Percentiles rank a stretch among this genome's conserved stretches.
Evolutionary conservation across 2,329 filamentous ascomycete genomes (phyloP).

Genomic region (Penicillium expansum): DNA sequence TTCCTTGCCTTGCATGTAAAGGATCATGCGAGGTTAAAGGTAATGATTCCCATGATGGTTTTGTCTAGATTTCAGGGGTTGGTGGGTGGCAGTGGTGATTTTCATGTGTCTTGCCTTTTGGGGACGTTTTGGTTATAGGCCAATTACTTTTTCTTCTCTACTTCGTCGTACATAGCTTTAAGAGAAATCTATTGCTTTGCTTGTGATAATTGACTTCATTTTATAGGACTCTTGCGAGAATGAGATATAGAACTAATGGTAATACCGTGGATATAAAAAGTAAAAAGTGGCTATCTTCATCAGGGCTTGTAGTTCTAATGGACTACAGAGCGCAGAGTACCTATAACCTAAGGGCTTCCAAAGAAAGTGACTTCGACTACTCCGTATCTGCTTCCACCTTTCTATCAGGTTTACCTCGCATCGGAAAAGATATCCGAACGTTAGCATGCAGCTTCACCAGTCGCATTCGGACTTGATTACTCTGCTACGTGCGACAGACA

Average conservation of each 20-base stretch:
- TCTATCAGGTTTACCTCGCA: no score
- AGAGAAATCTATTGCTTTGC: conserved; percentile 7
- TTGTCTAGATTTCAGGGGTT: conserved; percentile 10
- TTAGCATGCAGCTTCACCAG: no score
- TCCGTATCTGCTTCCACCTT: background rate
- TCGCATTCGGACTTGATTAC: no score
- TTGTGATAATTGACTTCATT: background rate
- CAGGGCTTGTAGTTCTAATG: background rate
- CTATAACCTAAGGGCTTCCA: background rate
- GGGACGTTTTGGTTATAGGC: background rate
- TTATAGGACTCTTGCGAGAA: background rate
- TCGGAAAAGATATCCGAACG: no score
- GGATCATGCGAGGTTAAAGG: background rate
- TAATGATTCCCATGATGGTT: conserved; percentile 8
- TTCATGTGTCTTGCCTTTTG: conserved; percentile 1
- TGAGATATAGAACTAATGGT: no score
- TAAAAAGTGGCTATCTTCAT: background rate
- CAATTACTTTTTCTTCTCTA: background rate
- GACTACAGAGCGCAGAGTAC: background rate
- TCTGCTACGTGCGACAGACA: no score
- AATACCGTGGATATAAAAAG: background rate
- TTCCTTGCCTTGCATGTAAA: background rate
- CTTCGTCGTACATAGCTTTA: conserved; percentile 13
- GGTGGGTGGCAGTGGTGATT: background rate
- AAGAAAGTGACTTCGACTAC: background rate